Base-by-base conservation (phyloP, 2,329 filamentous ascomycete species). In the Pseudogymnoascus sp. region DNA sequence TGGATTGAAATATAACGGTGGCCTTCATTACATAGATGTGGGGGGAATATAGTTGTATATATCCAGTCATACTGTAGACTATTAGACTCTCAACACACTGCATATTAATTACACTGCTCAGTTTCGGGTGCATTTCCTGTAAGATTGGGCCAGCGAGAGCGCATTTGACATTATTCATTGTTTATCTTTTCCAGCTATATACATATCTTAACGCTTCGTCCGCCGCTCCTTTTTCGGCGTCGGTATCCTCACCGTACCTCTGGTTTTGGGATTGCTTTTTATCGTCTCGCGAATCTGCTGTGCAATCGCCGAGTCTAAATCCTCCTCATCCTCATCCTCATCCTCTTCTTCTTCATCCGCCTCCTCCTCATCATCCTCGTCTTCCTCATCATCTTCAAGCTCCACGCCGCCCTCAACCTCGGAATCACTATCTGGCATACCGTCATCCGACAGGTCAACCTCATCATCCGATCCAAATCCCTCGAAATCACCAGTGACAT, bases 391-490 rank as follows among this genome's bases (percentile, higher is more conserved):
- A 65, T 70, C 66, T 62, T 70, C 65, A 14, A 70, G 57, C 16
- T 63, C 65, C n/a, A 66, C 66, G 18, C 68, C 70, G 41, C 66
- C 69, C 38, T 72, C 70, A 7, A 69, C 66, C 16, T 68, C 68
- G 25, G 69, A 67, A n/a, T 68, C 67, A 5, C 71, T 68, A 8
- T 74, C 72, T 4, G 76, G 73, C 5, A 74, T 73, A 18, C 73
- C 71, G 1, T 67, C 67, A 22, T 72, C 67, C 25, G 50, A 43
- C 18, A 58, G 18, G 7, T 76, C 76, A 12, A 20, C 47, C 9
- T 22, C 47, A 39, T 72, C 74, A 38, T 78, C 77, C 57, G 74
- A 79, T 12, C 71, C 77, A 57, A 82, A 82, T 30, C 80, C 80
- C 38, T 77, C 77, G 62, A 82, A 82, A 3, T 74, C 70, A 7